A percentile compares a stretch with the other conserved stretches of the same genome.
These are phyloP conservation scores for Tuber indicum DNA, from an alignment of 495 filamentous ascomycete genomes.

Conservation along the genomic window DNA sequence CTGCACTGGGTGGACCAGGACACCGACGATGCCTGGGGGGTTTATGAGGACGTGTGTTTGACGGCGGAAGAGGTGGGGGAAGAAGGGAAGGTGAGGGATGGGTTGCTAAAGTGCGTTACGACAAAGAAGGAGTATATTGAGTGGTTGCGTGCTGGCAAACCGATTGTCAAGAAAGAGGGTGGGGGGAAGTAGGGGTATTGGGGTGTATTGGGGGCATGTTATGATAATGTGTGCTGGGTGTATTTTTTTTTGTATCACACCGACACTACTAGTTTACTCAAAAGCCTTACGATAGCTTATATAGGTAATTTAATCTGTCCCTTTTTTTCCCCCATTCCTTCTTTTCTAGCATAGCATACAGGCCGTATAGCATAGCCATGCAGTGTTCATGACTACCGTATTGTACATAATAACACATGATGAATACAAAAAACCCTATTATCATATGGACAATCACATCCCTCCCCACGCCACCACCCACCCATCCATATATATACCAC, in stretches of 20 bases:
- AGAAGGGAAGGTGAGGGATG: constrained; percentile 30
- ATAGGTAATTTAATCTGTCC: background rate
- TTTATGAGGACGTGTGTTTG: constrained; percentile 58
- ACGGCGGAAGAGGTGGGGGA: constrained; percentile 45
- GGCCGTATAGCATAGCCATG: background rate
- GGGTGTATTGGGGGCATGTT: no score
- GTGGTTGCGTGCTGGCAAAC: constrained; percentile 37
- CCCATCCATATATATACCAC: background rate
- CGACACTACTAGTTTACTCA: background rate
- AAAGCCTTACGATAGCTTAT: background rate
- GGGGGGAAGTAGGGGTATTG: background rate
- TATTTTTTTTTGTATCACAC: background rate
- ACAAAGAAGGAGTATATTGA: constrained; percentile 39
- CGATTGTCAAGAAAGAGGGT: constrained; percentile 21
- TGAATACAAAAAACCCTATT: background rate
- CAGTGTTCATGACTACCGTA: background rate
- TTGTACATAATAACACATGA: background rate
- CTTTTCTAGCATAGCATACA: background rate
- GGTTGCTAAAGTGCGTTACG: constrained; percentile 28
- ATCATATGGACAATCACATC: background rate
- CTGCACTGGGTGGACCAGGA: constrained; percentile 65
- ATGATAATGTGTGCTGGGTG: background rate
- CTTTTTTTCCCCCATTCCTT: background rate
- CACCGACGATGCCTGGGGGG: constrained; percentile 55
- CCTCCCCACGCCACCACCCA: background rate